phyloP scores from a whole-genome alignment of 2,329 filamentous ascomycete species.

The Keithomyces neogunnii region DNA sequence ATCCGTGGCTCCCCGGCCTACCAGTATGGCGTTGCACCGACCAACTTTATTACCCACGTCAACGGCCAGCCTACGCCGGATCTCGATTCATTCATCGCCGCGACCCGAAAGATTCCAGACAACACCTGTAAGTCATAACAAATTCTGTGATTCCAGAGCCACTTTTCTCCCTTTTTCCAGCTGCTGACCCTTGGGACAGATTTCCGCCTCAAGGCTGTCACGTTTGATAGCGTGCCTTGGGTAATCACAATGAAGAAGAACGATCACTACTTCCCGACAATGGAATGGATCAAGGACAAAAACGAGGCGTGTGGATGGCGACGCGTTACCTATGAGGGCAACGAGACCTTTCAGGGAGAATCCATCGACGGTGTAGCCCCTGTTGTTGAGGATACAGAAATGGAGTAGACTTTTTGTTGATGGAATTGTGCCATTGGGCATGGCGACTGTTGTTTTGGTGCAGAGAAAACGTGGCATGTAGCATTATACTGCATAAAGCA shows the following conservation, averaged over 20 bases:
- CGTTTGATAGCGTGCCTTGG: conserved; percentile 97
- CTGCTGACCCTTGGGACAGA: conserved; percentile 37
- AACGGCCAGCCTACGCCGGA: conserved; percentile 82
- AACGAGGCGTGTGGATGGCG: conserved; percentile 53
- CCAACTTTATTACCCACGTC: conserved; percentile 95
- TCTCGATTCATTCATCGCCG: conserved; percentile 68
- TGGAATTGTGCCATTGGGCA: background rate
- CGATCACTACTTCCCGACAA: conserved; percentile 81
- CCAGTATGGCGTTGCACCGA: conserved; percentile 86
- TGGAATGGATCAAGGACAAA: conserved; percentile 60
- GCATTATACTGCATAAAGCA: background rate
- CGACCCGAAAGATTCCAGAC: conserved; percentile 81
- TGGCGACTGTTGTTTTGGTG: background rate
- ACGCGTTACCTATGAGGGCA: conserved; percentile 53
- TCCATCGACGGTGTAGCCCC: conserved; percentile 39
- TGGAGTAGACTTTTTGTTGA: conserved; percentile 22
- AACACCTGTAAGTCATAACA: conserved; percentile 64
- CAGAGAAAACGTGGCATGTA: background rate
- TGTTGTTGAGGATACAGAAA: conserved; percentile 33
- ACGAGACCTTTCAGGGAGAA: conserved; percentile 44
- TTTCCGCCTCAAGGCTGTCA: conserved; percentile 94
- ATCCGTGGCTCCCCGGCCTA: conserved; percentile 76
- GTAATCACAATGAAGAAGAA: conserved; percentile 99
- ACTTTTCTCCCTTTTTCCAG: background rate
- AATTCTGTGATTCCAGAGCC: no score